phyloP scores from a whole-genome alignment of 2,329 filamentous ascomycete genomes.

The Xylariaceae sp. region DNA sequence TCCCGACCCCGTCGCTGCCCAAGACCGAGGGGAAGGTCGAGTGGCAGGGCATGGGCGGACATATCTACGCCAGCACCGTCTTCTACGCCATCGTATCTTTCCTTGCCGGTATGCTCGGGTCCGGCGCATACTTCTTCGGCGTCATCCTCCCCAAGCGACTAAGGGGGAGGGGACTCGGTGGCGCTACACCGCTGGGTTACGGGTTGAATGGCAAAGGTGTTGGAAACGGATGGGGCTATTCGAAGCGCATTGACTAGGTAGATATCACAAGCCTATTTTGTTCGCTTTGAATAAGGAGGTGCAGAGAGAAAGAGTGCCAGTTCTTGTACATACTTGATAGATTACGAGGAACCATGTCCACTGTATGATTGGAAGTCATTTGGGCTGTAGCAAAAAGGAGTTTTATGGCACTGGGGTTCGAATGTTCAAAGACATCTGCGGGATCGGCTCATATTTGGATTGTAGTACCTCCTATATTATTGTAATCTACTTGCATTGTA shows the following conservation, averaged over 20 bases:
- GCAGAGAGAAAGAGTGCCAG: background rate
- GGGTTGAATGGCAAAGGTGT: conserved; percentile 54
- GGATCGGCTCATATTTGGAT: conserved; percentile 9
- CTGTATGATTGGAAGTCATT: conserved; percentile 16
- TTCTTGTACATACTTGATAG: conserved; percentile 30
- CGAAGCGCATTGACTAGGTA: conserved; percentile 57
- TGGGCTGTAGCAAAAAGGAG: conserved; percentile 29
- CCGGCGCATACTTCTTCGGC: conserved; percentile 67
- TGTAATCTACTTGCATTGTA: background rate
- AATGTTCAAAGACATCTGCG: conserved; percentile 22
- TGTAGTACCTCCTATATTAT: background rate
- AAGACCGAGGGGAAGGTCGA: conserved; percentile 69
- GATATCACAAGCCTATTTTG: background rate
- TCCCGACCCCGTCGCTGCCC: conserved; percentile 75
- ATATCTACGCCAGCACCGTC: conserved; percentile 68
- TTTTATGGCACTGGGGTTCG: conserved; percentile 25
- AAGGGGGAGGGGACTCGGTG: conserved; percentile 58
- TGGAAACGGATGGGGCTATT: conserved; percentile 67
- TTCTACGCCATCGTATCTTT: conserved; percentile 69
- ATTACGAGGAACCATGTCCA: conserved; percentile 22
- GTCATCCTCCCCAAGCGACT: conserved; percentile 63
- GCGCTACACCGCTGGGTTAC: conserved; percentile 64
- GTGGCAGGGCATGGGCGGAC: conserved; percentile 70
- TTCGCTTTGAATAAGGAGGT: background rate
- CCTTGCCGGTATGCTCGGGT: conserved; percentile 59